Base-by-base conservation (phyloP, 306 rosid genomes). In the Parietaria judaica region DNA sequence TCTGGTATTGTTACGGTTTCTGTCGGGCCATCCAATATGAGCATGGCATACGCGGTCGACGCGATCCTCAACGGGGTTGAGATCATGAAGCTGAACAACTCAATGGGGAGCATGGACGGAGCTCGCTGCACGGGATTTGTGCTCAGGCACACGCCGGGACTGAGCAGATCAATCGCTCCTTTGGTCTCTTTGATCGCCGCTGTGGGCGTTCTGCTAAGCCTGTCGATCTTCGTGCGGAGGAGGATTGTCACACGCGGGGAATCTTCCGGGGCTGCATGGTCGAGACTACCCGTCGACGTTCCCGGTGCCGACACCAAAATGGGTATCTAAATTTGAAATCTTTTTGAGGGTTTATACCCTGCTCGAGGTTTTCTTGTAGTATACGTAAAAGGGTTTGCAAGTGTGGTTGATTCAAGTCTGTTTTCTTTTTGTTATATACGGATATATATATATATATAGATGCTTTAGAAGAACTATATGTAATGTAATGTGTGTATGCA, bases 11-110 rank as follows among this genome's bases (percentile, higher is more conserved):
- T 88, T 72, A 80, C 58, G 36, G 79, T 88, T 14, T 56, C 72
- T 35, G 56, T 88, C 8, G 99, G 96, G 48, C 95, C 85, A 36
- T 86, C 95, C 0, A 76, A 63, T 35, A 56, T 2, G 31, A 88
- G 96, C 56, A 10, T 80, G 38, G 55, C 88, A 0, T 61, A 82
- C 53, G 82, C 72, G 34, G 37, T 78, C 14, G 81, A 65, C 69
- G 86, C 82, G 7, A 67, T 74, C 4, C 67, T 81, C 48, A 81
- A 81, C 66, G 86, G 79, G 36, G 56, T 81, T 62, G 86, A 81
- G 73, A 69, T 81, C 52, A 78, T 81, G 86, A 81, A 75, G 65
- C 51, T 81, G 74, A 81, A 66, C 34, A 78, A 81, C 72, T 74
- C 86, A 0, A 35, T 74, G 55, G 76, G 80, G 15, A 81, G 81